Evolutionary conservation across 352 stramenopile genomes (phyloP).

Genomic region (Thraustotheca clavata): DNA sequence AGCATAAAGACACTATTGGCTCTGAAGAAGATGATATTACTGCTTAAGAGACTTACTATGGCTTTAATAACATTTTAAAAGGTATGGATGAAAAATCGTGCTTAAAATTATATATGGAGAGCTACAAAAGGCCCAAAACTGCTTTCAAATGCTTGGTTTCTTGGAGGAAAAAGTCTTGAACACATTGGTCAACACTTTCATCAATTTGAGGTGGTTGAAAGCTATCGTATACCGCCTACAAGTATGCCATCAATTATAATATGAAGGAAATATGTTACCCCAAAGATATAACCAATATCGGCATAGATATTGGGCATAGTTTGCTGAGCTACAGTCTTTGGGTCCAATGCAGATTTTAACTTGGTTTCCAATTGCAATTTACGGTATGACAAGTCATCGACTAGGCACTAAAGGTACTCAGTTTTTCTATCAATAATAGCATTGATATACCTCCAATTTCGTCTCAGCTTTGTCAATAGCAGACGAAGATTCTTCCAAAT

Average conservation of each 20-base stretch:
- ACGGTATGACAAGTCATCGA: slow-evolving; percentile 4
- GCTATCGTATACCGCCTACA: slow-evolving; percentile 18
- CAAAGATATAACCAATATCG: slow-evolving; percentile 84
- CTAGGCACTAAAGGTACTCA: neutral
- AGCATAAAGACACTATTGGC: neutral
- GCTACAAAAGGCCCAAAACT: neutral
- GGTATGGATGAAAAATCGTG: no score
- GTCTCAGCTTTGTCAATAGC: slow-evolving; percentile 48
- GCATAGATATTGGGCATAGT: neutral
- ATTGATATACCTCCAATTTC: slow-evolving; percentile 46
- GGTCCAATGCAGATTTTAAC: neutral
- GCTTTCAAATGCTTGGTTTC: slow-evolving; percentile 21
- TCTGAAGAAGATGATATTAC: neutral
- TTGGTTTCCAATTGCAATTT: slow-evolving; percentile 7
- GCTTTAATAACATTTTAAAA: no score
- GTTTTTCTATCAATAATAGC: neutral
- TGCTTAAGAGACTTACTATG: no score
- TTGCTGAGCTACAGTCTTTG: neutral
- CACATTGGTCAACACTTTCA: slow-evolving; percentile 9
- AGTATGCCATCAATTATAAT: neutral
- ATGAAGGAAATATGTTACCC: slow-evolving; percentile 33
- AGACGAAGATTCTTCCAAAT: slow-evolving; percentile 62
- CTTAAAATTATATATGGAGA: no score
- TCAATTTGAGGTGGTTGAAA: slow-evolving; percentile 1
- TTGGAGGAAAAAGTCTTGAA: slow-evolving; percentile 19